These are phyloP conservation scores for Cyberlindnera xylosilytica DNA, from an alignment of 805 yeast species.

Conservation along the genomic window DNA sequence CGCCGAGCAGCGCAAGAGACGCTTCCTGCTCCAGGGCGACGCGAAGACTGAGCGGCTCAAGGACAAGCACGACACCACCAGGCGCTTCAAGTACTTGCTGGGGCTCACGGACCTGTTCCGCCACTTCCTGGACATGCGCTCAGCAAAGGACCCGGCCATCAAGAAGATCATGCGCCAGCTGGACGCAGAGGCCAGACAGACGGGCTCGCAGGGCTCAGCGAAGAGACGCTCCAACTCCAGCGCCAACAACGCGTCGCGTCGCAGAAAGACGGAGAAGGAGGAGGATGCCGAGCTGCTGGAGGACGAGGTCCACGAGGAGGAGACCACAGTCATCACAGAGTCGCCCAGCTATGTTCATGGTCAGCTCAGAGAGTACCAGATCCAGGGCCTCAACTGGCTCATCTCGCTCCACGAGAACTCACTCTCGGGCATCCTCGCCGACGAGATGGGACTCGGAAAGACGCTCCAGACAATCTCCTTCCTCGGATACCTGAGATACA, in stretches of 20 bases:
- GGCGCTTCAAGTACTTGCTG: conserved; percentile 74
- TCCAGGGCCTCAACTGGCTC: conserved; percentile 95
- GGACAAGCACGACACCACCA: conserved; percentile 66
- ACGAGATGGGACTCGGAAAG: conserved; percentile 98
- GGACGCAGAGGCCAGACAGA: conserved; percentile 43
- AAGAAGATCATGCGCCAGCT: conserved; percentile 55
- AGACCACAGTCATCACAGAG: conserved; percentile 74
- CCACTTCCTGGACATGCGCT: conserved; percentile 79
- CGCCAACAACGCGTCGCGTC: conserved; percentile 39
- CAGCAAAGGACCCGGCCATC: conserved; percentile 73
- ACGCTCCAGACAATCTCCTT: conserved; percentile 93
- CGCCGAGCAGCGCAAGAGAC: conserved; percentile 38
- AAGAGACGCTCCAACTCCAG: neutral
- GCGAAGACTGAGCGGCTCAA: conserved; percentile 54
- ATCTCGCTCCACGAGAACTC: conserved; percentile 83
- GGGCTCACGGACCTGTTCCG: conserved; percentile 84
- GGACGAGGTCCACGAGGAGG: conserved; percentile 69
- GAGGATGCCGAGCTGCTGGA: conserved; percentile 90
- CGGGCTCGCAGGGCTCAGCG: conserved; percentile 17
- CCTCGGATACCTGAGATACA: conserved; percentile 80
- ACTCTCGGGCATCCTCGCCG: conserved; percentile 91
- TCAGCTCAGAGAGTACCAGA: conserved; percentile 80
- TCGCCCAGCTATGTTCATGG: conserved; percentile 82
- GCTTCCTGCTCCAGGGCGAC: conserved; percentile 51
- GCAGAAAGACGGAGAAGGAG: conserved; percentile 89